phyloP scores from a whole-genome alignment of 768 basidiomycete species.

The Phanerochaete sordida region DNA sequence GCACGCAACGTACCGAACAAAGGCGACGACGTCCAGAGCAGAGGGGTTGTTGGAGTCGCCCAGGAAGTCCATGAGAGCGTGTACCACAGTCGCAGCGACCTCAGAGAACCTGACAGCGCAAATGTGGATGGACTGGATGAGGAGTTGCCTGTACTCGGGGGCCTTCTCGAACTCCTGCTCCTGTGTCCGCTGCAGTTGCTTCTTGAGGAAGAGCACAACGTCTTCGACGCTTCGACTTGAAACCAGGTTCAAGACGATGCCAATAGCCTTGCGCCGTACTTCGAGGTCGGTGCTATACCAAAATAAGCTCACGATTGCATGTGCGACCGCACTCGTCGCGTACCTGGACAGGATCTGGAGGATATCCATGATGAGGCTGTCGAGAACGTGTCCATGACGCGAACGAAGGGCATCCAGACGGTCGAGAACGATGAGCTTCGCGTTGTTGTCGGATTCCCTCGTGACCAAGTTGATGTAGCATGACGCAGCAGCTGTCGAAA shows the following conservation, averaged over 20 bases:
- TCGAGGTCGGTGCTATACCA: slow-evolving; percentile 83
- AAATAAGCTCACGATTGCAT: not conserved
- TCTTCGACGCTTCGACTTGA: slow-evolving; percentile 95
- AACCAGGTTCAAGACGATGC: slow-evolving; percentile 88
- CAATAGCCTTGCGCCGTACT: slow-evolving; percentile 89
- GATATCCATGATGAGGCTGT: slow-evolving; percentile 93
- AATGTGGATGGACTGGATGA: slow-evolving; percentile 96
- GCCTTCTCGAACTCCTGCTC: slow-evolving; percentile 94
- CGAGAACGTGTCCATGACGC: slow-evolving; percentile 86
- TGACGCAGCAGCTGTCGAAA: slow-evolving; percentile 71
- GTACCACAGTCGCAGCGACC: slow-evolving; percentile 92
- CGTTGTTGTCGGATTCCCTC: slow-evolving; percentile 98
- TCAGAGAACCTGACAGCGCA: slow-evolving; percentile 97
- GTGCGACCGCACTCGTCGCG: not conserved
- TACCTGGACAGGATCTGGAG: slow-evolving; percentile 86
- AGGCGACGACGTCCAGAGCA: slow-evolving; percentile 91
- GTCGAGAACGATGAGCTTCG: slow-evolving; percentile 95
- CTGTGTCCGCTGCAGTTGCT: slow-evolving; percentile 91
- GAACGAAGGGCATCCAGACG: slow-evolving; percentile 78
- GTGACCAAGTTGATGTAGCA: slow-evolving; percentile 85
- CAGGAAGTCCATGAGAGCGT: slow-evolving; percentile 91
- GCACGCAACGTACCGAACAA: slow-evolving; percentile 47
- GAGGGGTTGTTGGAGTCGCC: slow-evolving; percentile 94
- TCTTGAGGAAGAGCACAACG: slow-evolving; percentile 94
- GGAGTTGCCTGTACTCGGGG: slow-evolving; percentile 90